Percentiles rank a stretch among this genome's conserved stretches.
Conservation (phyloP, 2,329 filamentous ascomycete genomes). For the Neofusicoccum parvum region DNA sequence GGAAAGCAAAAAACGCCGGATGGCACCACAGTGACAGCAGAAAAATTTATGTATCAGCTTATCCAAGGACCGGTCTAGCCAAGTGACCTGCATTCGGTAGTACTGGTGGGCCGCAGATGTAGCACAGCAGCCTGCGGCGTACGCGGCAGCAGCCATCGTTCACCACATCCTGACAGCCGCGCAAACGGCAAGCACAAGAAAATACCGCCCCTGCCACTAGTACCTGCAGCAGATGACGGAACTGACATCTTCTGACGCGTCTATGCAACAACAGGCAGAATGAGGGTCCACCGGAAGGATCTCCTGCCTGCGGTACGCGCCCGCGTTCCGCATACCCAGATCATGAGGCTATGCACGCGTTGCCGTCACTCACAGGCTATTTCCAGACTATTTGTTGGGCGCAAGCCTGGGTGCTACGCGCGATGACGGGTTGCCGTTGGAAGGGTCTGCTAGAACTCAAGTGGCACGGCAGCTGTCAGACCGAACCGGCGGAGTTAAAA, state of each 20-base stretch:
- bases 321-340: neutral
- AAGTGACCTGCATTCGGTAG: neutral
- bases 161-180: neutral
- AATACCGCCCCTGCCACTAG: slow-evolving; percentile 54
- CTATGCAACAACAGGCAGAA: neutral
- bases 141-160: neutral
- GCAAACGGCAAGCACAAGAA: neutral
- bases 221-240: slow-evolving; percentile 51
- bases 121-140: neutral
- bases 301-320: neutral
- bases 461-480: slow-evolving; percentile 21
- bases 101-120: slow-evolving; percentile 6
- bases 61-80: slow-evolving; percentile 10
- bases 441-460: neutral
- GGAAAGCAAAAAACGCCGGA: too few species aligned
- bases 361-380: neutral
- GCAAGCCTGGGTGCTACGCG: neutral
- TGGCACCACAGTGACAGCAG: slow-evolving; percentile 29
- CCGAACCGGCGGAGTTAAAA: slow-evolving; percentile 2
- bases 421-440: neutral
- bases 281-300: neutral
- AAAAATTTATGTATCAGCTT: neutral
- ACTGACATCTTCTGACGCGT: slow-evolving; percentile 20
- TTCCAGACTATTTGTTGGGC: slow-evolving; percentile 5
- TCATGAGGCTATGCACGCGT: neutral